phyloP scores from a whole-genome alignment of 2,329 filamentous ascomycete genomes.

The Cordyceps javanica region DNA sequence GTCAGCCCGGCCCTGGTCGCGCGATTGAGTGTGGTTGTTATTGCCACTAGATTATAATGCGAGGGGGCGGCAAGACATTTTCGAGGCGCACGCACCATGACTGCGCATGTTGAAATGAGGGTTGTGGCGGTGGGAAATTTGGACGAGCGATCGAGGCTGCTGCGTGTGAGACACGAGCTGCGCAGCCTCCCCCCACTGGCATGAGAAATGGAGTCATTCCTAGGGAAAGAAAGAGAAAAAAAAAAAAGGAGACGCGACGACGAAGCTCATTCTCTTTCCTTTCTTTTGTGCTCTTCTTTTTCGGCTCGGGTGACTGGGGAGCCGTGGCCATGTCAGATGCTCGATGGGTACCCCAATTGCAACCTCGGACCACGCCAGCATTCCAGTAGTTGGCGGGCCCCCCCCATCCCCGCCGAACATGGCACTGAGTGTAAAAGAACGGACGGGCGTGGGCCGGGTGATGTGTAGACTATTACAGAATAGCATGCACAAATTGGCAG shows the following conservation, averaged over 20 bases:
- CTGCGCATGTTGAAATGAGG: background rate
- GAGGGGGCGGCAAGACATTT: constrained; percentile 11
- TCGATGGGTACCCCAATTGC: background rate
- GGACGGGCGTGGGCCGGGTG: background rate
- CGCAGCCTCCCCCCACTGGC: background rate
- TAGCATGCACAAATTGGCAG: too few species aligned
- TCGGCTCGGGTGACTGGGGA: background rate
- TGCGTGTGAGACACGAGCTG: background rate
- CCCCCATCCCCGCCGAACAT: background rate
- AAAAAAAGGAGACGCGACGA: too few species aligned
- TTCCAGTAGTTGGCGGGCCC: background rate
- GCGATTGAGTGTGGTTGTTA: background rate
- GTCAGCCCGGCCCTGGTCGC: background rate
- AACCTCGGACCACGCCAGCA: constrained; percentile 1
- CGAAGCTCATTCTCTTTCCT: background rate
- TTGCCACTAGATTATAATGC: background rate
- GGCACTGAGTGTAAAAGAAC: background rate
- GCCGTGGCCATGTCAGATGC: background rate
- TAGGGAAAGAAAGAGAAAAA: too few species aligned
- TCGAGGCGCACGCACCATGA: background rate
- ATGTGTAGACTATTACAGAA: too few species aligned
- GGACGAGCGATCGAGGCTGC: background rate
- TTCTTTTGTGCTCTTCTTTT: background rate
- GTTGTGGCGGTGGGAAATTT: background rate
- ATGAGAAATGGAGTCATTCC: too few species aligned